Base-by-base conservation (phyloP, 352 stramenopile genomes). In the Phytophthora fragariae region DNA sequence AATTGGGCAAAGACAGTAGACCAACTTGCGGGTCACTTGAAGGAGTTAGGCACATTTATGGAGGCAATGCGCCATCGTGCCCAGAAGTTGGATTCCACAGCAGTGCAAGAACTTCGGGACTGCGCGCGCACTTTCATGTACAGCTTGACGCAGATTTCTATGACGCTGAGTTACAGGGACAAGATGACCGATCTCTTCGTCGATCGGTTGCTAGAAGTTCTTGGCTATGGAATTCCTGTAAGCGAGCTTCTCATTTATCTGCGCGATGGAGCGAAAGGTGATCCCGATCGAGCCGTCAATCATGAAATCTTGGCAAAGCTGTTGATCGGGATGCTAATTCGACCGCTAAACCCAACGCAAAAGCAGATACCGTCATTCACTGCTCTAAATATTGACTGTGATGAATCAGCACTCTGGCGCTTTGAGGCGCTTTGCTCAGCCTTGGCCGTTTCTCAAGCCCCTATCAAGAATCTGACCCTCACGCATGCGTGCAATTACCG, bases 351-450 rank as follows among this genome's bases (percentile, higher is more conserved):
- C 21, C 19, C 57, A 21, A 46, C 6, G n/a, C 61, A 62, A 24
- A 50, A 57, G 15, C 2, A 17, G n/a, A 17, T 68, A 9, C 65
- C 58, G 35, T 53, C 50, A 5, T 68, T 68, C 19, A 17, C 27
- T 8, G 11, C 57, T 10, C 31, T 73, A n/a, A 12, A 58, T 1
- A 68, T 73, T 57, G 37, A 46, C 0, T 73, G 65, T 37, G 41
- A 35, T 14, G 37, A 59, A 39, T 44, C 58, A 12, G 31, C n/a
- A 17, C 27, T 57, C n/a, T 73, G 65, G 58, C 12, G 68, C 21
- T 62, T 67, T 27, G 50, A 73, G 52, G 49, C 65, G 39, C 41
- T 73, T 9, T 73, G 65, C 29, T 73, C 65, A 17, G 39, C 65
- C 0, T 59, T 73, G 12, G 56, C 65, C 1, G 31, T 37, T 12